These are phyloP conservation scores for Alternaria panax DNA, from an alignment of 2,329 filamentous ascomycete species.

Conservation along the genomic window DNA sequence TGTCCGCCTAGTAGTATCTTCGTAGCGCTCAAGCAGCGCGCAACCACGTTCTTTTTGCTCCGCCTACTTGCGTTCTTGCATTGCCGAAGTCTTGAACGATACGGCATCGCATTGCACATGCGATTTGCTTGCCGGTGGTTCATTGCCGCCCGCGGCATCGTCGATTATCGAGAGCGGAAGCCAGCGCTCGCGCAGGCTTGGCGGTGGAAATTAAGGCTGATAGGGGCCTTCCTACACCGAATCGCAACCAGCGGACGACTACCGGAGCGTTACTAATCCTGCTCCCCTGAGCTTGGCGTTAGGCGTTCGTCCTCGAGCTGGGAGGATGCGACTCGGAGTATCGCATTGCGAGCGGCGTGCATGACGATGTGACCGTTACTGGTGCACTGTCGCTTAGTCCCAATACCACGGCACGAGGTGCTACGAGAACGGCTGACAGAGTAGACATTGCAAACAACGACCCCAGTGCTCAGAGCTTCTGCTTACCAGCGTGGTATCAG, in stretches of 20 bases:
- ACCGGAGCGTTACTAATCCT: not conserved
- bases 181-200: conserved; percentile 4
- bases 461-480: not conserved
- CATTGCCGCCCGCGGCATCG: conserved; percentile 5
- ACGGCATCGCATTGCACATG: not conserved
- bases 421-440: not conserved
- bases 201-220: conserved; percentile 17
- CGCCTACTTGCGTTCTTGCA: not conserved
- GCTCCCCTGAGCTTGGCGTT: not conserved
- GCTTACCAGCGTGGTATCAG: not conserved
- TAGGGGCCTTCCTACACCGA: conserved; percentile 5
- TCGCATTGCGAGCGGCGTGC: not conserved
- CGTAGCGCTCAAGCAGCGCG: not conserved
- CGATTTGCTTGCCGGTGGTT: not conserved
- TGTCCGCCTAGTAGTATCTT: not conserved
- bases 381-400: not conserved
- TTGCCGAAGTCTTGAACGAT: not conserved
- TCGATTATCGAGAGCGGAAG: conserved; percentile 5
- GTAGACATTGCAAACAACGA: not conserved
- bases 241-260: not conserved
- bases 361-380: conserved; percentile 1
- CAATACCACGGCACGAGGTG: not conserved
- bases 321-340: not conserved
- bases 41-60: not conserved
- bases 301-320: conserved; percentile 1